These are phyloP conservation scores for Blastobotrys attinorum DNA, from an alignment of 805 yeast species.

Conservation along the genomic window DNA sequence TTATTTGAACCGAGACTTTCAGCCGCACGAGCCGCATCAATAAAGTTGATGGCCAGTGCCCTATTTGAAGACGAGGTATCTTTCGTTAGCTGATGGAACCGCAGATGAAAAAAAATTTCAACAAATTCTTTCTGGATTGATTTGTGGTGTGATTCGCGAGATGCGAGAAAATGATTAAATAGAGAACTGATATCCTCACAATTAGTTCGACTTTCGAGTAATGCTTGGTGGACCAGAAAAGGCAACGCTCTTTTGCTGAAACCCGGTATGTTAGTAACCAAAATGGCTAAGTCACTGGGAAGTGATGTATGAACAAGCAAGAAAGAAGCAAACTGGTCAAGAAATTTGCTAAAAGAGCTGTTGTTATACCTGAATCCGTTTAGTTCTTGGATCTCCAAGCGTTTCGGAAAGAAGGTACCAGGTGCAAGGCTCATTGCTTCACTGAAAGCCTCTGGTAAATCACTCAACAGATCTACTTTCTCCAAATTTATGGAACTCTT, in stretches of 20 bases:
- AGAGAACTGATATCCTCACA: background rate
- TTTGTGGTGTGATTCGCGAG: background rate
- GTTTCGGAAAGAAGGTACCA: no score
- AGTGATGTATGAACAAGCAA: background rate
- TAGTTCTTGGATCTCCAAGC: no score
- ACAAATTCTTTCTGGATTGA: background rate
- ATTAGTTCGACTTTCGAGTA: background rate
- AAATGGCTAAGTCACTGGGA: background rate
- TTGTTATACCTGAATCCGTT: no score
- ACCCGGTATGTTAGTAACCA: background rate
- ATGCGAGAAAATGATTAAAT: background rate
- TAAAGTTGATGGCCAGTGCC: constrained; percentile 20
- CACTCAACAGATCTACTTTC: no score
- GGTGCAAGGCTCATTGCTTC: no score
- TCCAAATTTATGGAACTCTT: background rate
- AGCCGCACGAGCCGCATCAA: constrained; percentile 19
- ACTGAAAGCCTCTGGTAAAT: no score
- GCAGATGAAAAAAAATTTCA: constrained; percentile 11
- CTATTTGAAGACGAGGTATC: constrained; percentile 10
- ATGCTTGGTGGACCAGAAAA: constrained; percentile 6
- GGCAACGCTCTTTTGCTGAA: constrained; percentile 2
- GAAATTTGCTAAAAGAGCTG: background rate
- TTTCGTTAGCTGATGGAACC: constrained; percentile 7
- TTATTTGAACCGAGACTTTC: constrained; percentile 18
- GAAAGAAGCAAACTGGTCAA: background rate